Evolutionary conservation across 108 stramenopile genomes (phyloP), one percentile per base, ranked within the genome.

Genomic region (Nitzschia sp.): DNA sequence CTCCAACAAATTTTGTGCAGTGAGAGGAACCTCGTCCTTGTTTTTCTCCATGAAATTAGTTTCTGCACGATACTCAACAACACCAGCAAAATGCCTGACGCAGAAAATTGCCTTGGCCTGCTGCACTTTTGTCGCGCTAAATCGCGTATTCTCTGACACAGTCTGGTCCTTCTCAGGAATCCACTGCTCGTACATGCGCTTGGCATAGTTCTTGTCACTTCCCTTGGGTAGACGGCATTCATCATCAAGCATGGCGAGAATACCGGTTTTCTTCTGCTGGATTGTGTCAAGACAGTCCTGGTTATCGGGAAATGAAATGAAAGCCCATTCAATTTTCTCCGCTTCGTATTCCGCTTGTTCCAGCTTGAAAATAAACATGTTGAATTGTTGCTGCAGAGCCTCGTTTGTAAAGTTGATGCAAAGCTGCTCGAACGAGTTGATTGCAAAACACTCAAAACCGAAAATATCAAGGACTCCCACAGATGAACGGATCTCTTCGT

Each of bases 331-430:
- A 79, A 96, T 96, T 36, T 80, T 71, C 67, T 96, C 95, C 21
- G 82, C 62, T 63, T 94, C 90, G 76, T 99, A 99, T 77, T 97
- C 96, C 62, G 91, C 92, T 80, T 99, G 98, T 77, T 99, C 99
- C 71, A 93, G 58, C 78, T 97, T 98, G 91, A 99, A 99, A 35
- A 99, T 98, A 66, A 95, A 96, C 68, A 95, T 91, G 80, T 99
- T 99, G 86, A 99, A 99, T 78, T 98, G 97, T 71, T 98, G 97
- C 84, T 99, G 99, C 46, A 99, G 85, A 28, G 96, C 96, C 78
- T 99, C 99, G 81, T 99, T 99, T 17, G 98, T 96, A 73, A 87
- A 99, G 92, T 99, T 99, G 85, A 99, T 99, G 86, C 98, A 98
- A 46, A 99, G 85, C 84, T 99, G 98, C 72, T 96, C 97, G 52